Evolutionary conservation across 164 flowering plant genomes (phyloP).

Genomic region (Berberis thunbergii): DNA sequence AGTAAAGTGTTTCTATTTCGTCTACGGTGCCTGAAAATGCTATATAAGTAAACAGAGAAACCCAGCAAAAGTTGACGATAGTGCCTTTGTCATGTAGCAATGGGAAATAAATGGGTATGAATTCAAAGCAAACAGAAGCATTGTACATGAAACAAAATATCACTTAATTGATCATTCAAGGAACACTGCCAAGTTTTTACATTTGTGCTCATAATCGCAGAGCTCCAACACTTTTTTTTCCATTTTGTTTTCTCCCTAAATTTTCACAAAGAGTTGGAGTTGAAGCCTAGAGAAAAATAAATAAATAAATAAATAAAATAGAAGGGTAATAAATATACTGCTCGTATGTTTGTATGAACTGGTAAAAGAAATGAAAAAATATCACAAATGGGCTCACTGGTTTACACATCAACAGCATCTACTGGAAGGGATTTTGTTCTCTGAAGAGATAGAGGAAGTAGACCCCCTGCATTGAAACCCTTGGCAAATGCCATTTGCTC

Average conservation of each 20-base stretch:
- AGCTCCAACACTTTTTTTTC: background rate
- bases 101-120: too few species aligned
- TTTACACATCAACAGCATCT: slow-evolving; percentile 19
- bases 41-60: too few species aligned
- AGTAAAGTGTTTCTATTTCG: too few species aligned
- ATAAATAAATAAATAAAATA: too few species aligned
- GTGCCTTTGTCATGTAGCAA: too few species aligned
- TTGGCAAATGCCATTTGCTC: slow-evolving; percentile 42
- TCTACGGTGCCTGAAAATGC: too few species aligned
- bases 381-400: background rate
- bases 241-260: background rate
- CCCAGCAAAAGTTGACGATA: too few species aligned
- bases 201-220: too few species aligned
- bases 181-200: too few species aligned
- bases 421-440: slow-evolving; percentile 27
- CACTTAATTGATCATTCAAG: too few species aligned
- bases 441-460: slow-evolving; percentile 48
- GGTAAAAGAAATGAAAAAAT: slow-evolving; percentile 2
- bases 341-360: slow-evolving; percentile 4
- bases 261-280: background rate
- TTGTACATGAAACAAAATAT: too few species aligned
- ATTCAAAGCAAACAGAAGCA: too few species aligned
- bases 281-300: background rate
- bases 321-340: slow-evolving; percentile 6
- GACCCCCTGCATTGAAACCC: slow-evolving; percentile 33